A percentile compares a stretch with the other conserved stretches of the same genome.
Conservation (phyloP, 176 grass and related monocot species). For the Tillandsia fasciculata region DNA sequence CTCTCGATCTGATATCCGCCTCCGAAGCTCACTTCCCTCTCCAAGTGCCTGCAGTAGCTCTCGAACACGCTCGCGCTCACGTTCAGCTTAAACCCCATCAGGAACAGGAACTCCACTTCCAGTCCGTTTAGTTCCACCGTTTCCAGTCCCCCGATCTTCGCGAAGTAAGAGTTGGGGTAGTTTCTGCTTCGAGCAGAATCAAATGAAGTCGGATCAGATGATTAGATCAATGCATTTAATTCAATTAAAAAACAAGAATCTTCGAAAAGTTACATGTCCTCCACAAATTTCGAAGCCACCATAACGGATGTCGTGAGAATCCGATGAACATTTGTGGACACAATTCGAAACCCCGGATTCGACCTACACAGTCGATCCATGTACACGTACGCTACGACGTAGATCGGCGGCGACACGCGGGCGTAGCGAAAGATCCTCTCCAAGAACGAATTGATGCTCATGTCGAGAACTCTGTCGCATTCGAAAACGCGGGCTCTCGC, state of each 20-base stretch:
- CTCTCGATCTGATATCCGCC: slow-evolving; percentile 54
- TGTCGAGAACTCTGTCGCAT: slow-evolving; percentile 52
- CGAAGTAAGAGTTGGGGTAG: slow-evolving; percentile 77
- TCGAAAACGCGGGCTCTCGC: slow-evolving; percentile 35
- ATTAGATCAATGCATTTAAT: neutral
- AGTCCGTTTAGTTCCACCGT: slow-evolving; percentile 48
- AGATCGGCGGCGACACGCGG: slow-evolving; percentile 46
- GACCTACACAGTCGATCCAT: slow-evolving; percentile 63
- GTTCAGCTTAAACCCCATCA: slow-evolving; percentile 78
- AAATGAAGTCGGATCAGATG: neutral
- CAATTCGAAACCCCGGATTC: slow-evolving; percentile 35
- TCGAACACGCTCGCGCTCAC: slow-evolving; percentile 57
- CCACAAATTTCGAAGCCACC: slow-evolving; percentile 88
- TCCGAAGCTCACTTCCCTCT: slow-evolving; percentile 70
- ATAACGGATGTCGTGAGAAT: slow-evolving; percentile 62
- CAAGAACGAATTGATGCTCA: slow-evolving; percentile 54
- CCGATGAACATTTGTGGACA: slow-evolving; percentile 57
- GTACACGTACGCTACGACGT: slow-evolving; percentile 91
- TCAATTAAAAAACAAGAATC: neutral
- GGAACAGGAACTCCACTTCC: slow-evolving; percentile 79
- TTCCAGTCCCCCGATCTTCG: slow-evolving; percentile 53
- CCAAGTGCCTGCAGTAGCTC: slow-evolving; percentile 74
- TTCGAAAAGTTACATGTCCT: slow-evolving; percentile 37
- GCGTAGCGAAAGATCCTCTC: slow-evolving; percentile 67
- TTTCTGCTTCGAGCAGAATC: slow-evolving; percentile 22